These are phyloP conservation scores for Dunaliella primolecta DNA, from an alignment of 139 green algal genomes.

Conservation along the genomic window DNA sequence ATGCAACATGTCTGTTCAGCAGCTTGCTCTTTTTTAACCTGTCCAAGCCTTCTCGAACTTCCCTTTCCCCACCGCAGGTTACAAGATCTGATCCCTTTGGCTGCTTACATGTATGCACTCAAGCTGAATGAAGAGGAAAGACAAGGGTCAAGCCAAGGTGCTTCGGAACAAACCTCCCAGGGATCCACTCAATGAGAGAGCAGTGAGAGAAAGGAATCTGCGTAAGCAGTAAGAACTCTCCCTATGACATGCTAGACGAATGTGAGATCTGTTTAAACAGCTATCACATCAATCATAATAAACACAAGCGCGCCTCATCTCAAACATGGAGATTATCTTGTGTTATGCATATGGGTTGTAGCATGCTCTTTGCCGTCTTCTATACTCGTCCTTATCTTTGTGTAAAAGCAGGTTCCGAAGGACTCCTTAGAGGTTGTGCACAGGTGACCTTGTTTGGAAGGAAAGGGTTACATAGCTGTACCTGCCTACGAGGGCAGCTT, in stretches of 20 bases:
- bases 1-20: no score
- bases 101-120: conserved; percentile 21
- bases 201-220: not conserved
- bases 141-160: not conserved
- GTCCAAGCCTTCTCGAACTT: not conserved
- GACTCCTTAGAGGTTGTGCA: not conserved
- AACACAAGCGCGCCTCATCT: not conserved
- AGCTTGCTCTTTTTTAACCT: not conserved
- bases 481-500: not conserved
- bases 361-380: no score
- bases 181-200: no score
- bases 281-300: not conserved
- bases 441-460: not conserved
- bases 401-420: no score
- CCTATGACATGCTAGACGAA: no score
- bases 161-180: no score
- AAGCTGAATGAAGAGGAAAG: not conserved
- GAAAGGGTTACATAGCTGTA: not conserved
- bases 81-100: conserved; percentile 44
- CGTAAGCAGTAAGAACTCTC: not conserved
- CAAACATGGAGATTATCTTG: not conserved
- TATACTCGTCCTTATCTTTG: no score
- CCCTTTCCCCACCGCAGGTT: conserved; percentile 18
- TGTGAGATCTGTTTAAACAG: not conserved
- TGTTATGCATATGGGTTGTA: no score